phyloP scores from a whole-genome alignment of 176 grass and related monocot species.

The Aegilops umbellulata region DNA sequence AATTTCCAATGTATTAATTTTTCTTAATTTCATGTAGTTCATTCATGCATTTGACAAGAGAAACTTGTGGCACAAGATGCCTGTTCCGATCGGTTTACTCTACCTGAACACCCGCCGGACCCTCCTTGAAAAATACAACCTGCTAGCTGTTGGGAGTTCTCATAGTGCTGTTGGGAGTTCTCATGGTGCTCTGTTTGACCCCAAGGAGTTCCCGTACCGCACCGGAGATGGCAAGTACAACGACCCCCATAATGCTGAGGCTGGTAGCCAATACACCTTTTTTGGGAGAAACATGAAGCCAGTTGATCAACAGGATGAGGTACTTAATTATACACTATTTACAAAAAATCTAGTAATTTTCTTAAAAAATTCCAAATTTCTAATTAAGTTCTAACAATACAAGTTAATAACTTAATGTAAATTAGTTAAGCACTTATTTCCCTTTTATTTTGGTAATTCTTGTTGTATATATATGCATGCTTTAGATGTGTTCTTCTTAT shows the following conservation, averaged over 20 bases:
- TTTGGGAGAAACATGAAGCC: constrained; percentile 65
- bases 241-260: constrained; percentile 44
- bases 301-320: constrained; percentile 37
- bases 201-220: constrained; percentile 37
- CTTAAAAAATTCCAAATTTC: not conserved
- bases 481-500: not conserved
- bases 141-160: constrained; percentile 38
- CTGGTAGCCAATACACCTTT: constrained; percentile 46
- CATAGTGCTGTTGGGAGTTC: constrained; percentile 30
- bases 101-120: constrained; percentile 44
- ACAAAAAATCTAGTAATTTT: not conserved
- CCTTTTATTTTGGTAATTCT: constrained; percentile 29
- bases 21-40: constrained; percentile 37
- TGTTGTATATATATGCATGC: not conserved
- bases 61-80: constrained; percentile 58
- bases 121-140: constrained; percentile 48
- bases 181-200: constrained; percentile 25
- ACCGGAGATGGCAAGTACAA: constrained; percentile 51
- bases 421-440: constrained; percentile 16
- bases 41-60: constrained; percentile 56
- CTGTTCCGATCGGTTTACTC: constrained; percentile 41
- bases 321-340: constrained; percentile 15
- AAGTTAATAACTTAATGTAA: constrained; percentile 23
- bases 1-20: constrained; percentile 15
- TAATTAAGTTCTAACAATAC: not conserved